Percentiles rank a stretch among this genome's conserved stretches.
These are phyloP conservation scores for Theobroma grandiflorum DNA, from an alignment of 441 rosid genomes.

Conservation along the genomic window DNA sequence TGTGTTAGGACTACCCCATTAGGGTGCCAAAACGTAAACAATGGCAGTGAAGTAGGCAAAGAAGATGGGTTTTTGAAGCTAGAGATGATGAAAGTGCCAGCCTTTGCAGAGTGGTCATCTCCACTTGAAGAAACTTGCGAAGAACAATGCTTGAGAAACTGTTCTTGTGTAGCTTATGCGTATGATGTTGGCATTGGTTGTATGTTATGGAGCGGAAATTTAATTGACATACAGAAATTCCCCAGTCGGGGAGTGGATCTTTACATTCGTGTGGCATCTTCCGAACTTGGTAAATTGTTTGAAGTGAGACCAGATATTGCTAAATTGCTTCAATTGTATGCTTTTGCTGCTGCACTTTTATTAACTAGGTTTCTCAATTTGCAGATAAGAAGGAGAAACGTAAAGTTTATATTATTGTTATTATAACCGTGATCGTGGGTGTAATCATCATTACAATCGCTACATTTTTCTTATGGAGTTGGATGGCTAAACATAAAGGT, in stretches of 20 bases:
- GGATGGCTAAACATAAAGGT: neutral
- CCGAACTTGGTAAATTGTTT: constrained; percentile 59
- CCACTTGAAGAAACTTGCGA: constrained; percentile 38
- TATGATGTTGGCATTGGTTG: constrained; percentile 55
- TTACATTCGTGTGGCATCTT: constrained; percentile 56
- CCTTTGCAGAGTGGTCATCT: constrained; percentile 46
- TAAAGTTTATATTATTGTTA: neutral
- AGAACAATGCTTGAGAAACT: constrained; percentile 53
- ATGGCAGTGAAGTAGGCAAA: constrained; percentile 29
- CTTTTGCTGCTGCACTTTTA: neutral
- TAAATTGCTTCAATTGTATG: neutral
- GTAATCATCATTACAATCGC: neutral
- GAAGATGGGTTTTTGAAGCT: constrained; percentile 58
- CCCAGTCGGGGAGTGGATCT: constrained; percentile 42
- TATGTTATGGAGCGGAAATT: constrained; percentile 65
- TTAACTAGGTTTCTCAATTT: neutral
- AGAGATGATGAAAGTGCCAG: constrained; percentile 67
- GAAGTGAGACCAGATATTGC: neutral
- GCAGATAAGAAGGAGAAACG: neutral
- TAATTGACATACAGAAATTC: constrained; percentile 68
- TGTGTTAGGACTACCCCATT: constrained; percentile 58
- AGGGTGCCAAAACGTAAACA: constrained; percentile 51
- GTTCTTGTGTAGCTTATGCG: constrained; percentile 75
- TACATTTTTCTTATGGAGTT: neutral
- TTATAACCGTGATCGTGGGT: neutral